These are phyloP conservation scores for Colletotrichum horii DNA, from an alignment of 2,329 filamentous ascomycete genomes.

Conservation along the genomic window DNA sequence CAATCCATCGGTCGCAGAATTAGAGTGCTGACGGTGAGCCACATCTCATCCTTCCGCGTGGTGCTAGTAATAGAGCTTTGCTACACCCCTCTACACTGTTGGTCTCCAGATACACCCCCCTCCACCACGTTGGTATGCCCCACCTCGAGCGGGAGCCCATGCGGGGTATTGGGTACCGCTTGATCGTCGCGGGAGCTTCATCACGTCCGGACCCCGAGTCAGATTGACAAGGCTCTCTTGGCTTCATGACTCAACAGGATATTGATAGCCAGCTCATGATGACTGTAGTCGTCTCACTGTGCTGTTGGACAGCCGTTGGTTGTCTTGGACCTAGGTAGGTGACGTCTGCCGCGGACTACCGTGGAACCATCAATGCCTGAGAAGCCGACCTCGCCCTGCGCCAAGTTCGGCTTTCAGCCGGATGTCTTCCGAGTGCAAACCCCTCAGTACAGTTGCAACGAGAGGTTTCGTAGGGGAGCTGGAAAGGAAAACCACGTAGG, in stretches of 20 bases:
- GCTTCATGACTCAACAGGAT: neutral
- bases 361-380: neutral
- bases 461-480: neutral
- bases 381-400: neutral
- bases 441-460: neutral
- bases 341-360: neutral
- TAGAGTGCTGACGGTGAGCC: neutral
- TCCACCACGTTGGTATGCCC: neutral
- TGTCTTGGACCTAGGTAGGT: neutral
- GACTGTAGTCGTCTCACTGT: neutral
- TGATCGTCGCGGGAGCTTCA: neutral
- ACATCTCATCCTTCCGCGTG: neutral
- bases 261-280: neutral
- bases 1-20: neutral
- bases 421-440: neutral
- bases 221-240: neutral
- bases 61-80: neutral
- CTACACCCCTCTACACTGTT: neutral
- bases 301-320: neutral
- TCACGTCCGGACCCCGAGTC: neutral
- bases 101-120: neutral
- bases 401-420: constrained; percentile 2
- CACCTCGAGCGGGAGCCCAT: neutral
- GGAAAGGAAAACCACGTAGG: neutral
- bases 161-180: neutral